Base-by-base conservation (phyloP, 176 grass and related monocot genomes). In the Guadua angustifolia region DNA sequence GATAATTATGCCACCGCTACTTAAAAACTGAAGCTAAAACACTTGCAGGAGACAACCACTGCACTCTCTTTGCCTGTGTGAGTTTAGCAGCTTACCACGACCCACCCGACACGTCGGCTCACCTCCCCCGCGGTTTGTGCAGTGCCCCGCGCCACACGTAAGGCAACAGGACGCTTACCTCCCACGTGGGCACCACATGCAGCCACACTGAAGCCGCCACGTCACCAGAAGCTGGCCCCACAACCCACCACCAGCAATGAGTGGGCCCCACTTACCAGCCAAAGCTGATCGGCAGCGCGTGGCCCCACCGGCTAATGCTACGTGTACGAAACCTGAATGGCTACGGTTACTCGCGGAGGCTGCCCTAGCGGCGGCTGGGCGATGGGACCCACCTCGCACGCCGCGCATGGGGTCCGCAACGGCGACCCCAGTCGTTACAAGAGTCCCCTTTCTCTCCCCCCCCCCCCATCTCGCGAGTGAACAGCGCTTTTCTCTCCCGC, bases 361-460 rank as follows among this genome's bases (percentile, higher is more conserved):
- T 45, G 43, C 9, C 43, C 43, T 11, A 2, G 43, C 43, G 9
- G 10, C 9, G 43, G 0, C 19, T 66, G 44, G 4, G 29, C 3
- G 0, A 66, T 22, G 79, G 83, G 83, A 0, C 71, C 53, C 18
- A 4, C 22, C 13, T 10, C 2, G 45, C 19, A 19, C 5, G 16
- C 67, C 40, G 21, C 13, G 1, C 78, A 46, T 40, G 82, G 82
- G 82, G 2, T 84, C 88, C 74, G 33, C 16, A 26, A 71, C 42
- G 67, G 43, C 39, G 89, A 80, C 80, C 75, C 25, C 32, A 69
- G 84, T 90, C 88, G 88, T 87, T 82, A 73, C 88, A 83, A 74
- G 58, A 67, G 66, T 36, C 71, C 14, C 66, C 3, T 7, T 22
- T 2, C 74, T 43, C 18, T 36, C 55, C 3, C 19, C 25, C 32